Conservation (phyloP, 441 rosid species). For the Sinapis alba region DNA sequence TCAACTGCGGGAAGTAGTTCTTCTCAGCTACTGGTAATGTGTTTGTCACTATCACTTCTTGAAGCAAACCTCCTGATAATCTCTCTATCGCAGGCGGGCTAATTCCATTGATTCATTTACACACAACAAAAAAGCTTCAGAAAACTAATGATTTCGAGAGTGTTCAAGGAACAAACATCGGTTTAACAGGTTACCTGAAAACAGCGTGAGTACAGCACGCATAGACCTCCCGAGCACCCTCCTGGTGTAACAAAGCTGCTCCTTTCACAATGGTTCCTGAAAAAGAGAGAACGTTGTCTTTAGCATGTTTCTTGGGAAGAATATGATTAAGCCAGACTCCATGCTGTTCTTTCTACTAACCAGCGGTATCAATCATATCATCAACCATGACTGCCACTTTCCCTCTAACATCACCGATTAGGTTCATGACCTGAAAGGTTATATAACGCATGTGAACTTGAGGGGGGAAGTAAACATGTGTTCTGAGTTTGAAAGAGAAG, state of each 20-base stretch:
- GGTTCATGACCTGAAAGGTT: conserved; percentile 77
- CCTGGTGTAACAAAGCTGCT: conserved; percentile 84
- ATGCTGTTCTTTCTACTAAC: conserved; percentile 41
- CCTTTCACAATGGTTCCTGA: conserved; percentile 86
- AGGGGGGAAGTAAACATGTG: not conserved
- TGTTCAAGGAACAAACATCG: not conserved
- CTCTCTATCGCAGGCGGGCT: conserved; percentile 79
- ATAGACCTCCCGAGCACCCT: conserved; percentile 88
- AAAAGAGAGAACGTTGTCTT: not conserved
- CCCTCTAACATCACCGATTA: conserved; percentile 84
- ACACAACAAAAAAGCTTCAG: conserved; percentile 5
- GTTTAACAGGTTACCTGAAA: conserved; percentile 52
- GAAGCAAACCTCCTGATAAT: conserved; percentile 70
- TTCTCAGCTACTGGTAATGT: conserved; percentile 69
- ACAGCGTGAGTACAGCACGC: conserved; percentile 92
- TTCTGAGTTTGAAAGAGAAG: not conserved
- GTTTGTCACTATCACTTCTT: conserved; percentile 80
- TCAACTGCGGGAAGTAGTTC: conserved; percentile 74
- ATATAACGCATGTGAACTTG: conserved; percentile 1
- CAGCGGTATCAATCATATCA: conserved; percentile 97
- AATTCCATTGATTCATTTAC: conserved; percentile 20
- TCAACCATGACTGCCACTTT: conserved; percentile 94
- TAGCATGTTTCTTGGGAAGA: not conserved
- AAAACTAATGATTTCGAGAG: not conserved
- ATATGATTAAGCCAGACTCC: conserved; percentile 2